Evolutionary conservation across 805 yeast genomes (phyloP).

Genomic region (Wickerhamiella allomyrinae): DNA sequence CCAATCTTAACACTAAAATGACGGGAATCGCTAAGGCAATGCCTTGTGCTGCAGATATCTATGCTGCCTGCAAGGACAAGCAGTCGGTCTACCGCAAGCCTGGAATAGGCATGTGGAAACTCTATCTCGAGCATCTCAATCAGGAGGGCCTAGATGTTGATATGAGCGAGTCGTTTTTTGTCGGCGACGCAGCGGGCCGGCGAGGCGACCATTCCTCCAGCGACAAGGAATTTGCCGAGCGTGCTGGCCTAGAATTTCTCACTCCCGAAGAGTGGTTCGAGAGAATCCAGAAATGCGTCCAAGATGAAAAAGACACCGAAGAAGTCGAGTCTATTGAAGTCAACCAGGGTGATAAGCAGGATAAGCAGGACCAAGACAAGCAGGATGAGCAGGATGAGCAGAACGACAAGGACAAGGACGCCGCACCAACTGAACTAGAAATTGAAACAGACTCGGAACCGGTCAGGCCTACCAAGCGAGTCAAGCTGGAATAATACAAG

Average conservation of each 20-base stretch:
- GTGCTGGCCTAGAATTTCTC: conserved; percentile 37
- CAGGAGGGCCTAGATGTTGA: conserved; percentile 25
- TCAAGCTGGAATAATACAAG: too few relatives aligned
- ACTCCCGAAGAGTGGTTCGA: conserved; percentile 59
- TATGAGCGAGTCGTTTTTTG: conserved; percentile 38
- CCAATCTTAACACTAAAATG: conserved; percentile 22
- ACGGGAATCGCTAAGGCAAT: conserved; percentile 6
- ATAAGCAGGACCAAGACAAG: too few relatives aligned
- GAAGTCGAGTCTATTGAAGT: too few relatives aligned
- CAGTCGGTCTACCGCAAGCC: conserved; percentile 41
- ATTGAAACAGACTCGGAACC: too few relatives aligned
- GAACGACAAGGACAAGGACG: too few relatives aligned
- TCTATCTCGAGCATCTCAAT: conserved; percentile 31
- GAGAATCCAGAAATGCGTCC: too few relatives aligned
- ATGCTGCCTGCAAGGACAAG: conserved; percentile 44
- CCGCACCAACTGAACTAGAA: too few relatives aligned
- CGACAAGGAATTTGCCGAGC: conserved; percentile 56
- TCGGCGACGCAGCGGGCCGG: conserved; percentile 98
- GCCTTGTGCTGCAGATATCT: conserved; percentile 24
- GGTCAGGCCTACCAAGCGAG: too few relatives aligned
- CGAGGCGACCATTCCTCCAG: conserved; percentile 62
- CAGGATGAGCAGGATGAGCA: too few relatives aligned
- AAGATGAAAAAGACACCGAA: too few relatives aligned
- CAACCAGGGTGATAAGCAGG: too few relatives aligned
- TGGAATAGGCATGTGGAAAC: conserved; percentile 58